Conservation (phyloP, 768 basidiomycete species). For the Mycena rosella region DNA sequence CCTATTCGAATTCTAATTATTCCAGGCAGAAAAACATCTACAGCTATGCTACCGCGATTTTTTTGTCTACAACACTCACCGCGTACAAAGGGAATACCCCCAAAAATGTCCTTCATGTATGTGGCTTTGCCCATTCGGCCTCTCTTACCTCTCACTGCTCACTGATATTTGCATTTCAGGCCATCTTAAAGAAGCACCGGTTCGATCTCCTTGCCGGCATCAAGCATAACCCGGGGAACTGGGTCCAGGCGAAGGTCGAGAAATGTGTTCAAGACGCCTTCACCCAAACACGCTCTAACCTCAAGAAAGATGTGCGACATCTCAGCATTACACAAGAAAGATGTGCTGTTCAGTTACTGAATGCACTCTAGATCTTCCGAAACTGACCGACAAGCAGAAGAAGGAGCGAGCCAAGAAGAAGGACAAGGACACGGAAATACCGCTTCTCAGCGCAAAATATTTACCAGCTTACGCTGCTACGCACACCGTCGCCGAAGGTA, state of each 20-base stretch:
- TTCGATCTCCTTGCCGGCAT: conserved; percentile 3
- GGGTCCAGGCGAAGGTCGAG: conserved; percentile 1
- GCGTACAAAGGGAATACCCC: conserved; percentile 11
- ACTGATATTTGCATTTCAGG: not conserved
- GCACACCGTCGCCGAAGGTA: too few relatives aligned
- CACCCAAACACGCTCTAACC: not conserved
- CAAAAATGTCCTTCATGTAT: conserved; percentile 6
- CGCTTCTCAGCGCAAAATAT: too few relatives aligned
- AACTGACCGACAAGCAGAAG: too few relatives aligned
- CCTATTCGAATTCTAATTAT: not conserved
- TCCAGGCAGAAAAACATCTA: conserved; percentile 19
- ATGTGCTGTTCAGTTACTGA: too few relatives aligned
- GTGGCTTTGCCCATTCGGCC: not conserved
- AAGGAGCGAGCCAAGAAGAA: too few relatives aligned
- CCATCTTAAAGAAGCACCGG: not conserved
- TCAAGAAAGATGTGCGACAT: conserved; percentile 8
- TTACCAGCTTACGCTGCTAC: too few relatives aligned
- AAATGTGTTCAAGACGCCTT: too few relatives aligned
- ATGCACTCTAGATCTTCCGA: too few relatives aligned
- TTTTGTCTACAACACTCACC: not conserved
- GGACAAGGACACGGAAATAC: too few relatives aligned
- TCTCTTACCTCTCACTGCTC: not conserved
- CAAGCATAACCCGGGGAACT: conserved; percentile 11
- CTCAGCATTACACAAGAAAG: too few relatives aligned
- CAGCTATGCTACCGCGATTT: not conserved